phyloP scores from a whole-genome alignment of 2,329 filamentous ascomycete genomes.

The Calonectria henricotiae region DNA sequence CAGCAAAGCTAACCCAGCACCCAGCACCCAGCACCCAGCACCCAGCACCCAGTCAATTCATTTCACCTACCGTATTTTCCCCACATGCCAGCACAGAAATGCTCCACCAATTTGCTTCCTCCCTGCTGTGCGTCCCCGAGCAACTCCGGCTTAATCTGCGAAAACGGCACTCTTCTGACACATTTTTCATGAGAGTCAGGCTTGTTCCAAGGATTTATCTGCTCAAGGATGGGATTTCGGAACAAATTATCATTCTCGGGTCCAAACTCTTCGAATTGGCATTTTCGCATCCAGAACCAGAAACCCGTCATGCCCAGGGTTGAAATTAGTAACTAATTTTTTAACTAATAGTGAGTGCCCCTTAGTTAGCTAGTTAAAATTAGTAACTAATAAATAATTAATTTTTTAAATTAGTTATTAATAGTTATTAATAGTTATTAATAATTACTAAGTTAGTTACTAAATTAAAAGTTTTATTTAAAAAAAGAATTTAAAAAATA shows the following conservation, averaged over 20 bases:
- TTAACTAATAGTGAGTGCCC: no score
- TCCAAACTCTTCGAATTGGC: slow-evolving; percentile 45
- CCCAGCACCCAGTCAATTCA: accelerated
- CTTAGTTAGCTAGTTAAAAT: no score
- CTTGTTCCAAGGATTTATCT: slow-evolving; percentile 47
- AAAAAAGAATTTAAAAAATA: no score
- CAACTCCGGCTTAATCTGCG: slow-evolving; percentile 20
- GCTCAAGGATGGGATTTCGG: slow-evolving; percentile 35
- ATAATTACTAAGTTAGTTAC: no score
- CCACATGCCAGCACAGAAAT: slow-evolving; percentile 43
- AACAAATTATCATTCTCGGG: slow-evolving; percentile 37
- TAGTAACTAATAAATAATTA: no score
- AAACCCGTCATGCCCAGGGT: slow-evolving; percentile 35
- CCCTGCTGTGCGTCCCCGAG: slow-evolving; percentile 41
- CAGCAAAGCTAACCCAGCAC: background rate
- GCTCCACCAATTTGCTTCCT: slow-evolving; percentile 43
- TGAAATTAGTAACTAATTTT: no score
- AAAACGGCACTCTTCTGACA: slow-evolving; percentile 40
- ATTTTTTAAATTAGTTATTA: no score
- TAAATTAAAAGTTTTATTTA: no score
- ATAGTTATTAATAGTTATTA: no score
- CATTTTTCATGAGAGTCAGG: slow-evolving; percentile 43
- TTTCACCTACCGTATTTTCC: slow-evolving; percentile 43
- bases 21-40: accelerated
- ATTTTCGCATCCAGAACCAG: slow-evolving; percentile 43